phyloP scores from a whole-genome alignment of 2,329 filamentous ascomycete species.

The Ophiocordyceps sinensis region DNA sequence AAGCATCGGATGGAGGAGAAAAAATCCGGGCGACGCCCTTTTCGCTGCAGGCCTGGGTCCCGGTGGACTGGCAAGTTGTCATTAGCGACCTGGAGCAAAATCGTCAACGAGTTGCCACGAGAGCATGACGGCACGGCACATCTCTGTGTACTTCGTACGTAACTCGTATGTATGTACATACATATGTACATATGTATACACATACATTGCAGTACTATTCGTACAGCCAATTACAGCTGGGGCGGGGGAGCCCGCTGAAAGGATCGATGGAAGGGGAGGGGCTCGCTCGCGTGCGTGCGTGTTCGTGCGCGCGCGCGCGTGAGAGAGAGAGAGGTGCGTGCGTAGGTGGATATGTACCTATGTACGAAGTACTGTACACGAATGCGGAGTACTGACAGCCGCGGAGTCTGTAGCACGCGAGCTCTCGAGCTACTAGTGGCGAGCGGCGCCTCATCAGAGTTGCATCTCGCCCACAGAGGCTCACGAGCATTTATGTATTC shows the following conservation, averaged over 20 bases:
- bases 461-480: neutral
- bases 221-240: neutral
- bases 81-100: neutral
- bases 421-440: neutral
- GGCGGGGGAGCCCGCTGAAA: neutral
- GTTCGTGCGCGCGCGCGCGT: neutral
- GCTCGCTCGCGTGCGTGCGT: too few relatives aligned
- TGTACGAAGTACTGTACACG: too few relatives aligned
- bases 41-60: neutral
- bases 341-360: too few relatives aligned
- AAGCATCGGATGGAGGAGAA: neutral
- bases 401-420: slow-evolving; percentile 6
- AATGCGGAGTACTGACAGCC: too few relatives aligned
- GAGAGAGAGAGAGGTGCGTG: too few relatives aligned
- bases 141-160: neutral
- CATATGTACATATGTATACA: neutral
- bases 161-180: neutral
- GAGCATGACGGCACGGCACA: neutral
- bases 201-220: too few relatives aligned
- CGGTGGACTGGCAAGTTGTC: neutral
- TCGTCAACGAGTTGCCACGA: neutral
- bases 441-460: neutral
- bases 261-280: neutral
- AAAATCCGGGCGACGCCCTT: too few relatives aligned
- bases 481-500: neutral